These are phyloP conservation scores for Uromyces viciae-fabae DNA, from an alignment of 1,284 basidiomycete species.

Conservation along the genomic window DNA sequence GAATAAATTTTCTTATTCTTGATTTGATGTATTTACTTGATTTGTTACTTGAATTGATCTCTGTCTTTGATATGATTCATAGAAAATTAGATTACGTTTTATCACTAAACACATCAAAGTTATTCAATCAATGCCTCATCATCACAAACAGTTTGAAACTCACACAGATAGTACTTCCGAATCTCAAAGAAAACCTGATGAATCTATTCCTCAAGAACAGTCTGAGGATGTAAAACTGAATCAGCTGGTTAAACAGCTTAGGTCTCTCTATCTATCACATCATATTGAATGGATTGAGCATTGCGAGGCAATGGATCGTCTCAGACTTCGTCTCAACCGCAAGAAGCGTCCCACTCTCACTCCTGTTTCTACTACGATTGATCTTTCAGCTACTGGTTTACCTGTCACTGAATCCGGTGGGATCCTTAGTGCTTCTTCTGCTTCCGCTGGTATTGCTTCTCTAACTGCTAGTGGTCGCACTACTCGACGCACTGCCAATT, in stretches of 20 bases:
- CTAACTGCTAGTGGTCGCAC: conserved; percentile 24
- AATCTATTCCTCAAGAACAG: too few species aligned
- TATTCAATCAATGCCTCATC: too few species aligned
- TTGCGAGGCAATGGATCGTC: conserved; percentile 42
- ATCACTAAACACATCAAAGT: too few species aligned
- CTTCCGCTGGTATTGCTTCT: conserved; percentile 6
- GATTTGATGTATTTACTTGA: too few species aligned
- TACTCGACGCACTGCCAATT: conserved; percentile 32
- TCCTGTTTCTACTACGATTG: not conserved
- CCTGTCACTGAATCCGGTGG: not conserved
- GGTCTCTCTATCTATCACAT: conserved; percentile 15
- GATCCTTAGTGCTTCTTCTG: not conserved
- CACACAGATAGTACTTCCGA: too few species aligned
- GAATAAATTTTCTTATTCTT: too few species aligned
- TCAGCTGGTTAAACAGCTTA: conserved; percentile 5
- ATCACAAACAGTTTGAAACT: too few species aligned
- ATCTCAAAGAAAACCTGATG: too few species aligned
- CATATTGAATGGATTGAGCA: conserved; percentile 44
- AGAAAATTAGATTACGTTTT: too few species aligned
- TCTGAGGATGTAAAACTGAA: not conserved
- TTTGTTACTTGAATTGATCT: too few species aligned
- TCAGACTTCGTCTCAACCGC: conserved; percentile 20
- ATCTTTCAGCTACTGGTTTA: not conserved
- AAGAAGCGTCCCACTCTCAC: conserved; percentile 32
- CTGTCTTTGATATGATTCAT: too few species aligned